Evolutionary conservation across 306 rosid genomes (phyloP).

Genomic region (Hippophae tibetana): DNA sequence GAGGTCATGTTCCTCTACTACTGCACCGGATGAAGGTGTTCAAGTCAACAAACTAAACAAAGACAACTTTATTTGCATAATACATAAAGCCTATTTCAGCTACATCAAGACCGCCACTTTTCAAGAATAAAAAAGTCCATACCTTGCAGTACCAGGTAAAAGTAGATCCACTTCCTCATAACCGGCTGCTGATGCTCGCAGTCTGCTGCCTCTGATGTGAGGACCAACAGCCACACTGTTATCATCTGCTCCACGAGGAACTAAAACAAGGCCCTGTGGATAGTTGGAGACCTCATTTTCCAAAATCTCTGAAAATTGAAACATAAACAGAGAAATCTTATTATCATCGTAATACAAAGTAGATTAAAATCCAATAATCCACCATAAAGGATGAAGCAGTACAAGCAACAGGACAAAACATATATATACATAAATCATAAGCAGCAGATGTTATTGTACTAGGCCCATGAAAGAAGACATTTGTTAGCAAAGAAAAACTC

Average conservation of each 20-base stretch:
- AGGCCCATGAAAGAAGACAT: too few relatives aligned
- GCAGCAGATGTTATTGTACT: too few relatives aligned
- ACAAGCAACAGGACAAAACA: too few relatives aligned
- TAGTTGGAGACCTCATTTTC: constrained; percentile 63
- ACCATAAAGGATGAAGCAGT: too few relatives aligned
- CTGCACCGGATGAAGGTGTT: too few relatives aligned
- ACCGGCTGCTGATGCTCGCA: constrained; percentile 96
- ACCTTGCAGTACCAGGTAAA: constrained; percentile 98
- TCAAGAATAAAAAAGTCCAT: neutral
- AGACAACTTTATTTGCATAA: too few relatives aligned
- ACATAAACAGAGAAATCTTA: constrained; percentile 10
- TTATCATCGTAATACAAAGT: neutral
- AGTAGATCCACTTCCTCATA: constrained; percentile 95
- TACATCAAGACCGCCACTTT: too few relatives aligned
- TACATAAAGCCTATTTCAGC: too few relatives aligned
- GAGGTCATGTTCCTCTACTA: too few relatives aligned
- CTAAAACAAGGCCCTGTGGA: constrained; percentile 93
- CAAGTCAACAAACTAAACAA: too few relatives aligned
- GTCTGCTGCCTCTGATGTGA: constrained; percentile 86
- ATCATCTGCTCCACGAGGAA: constrained; percentile 71
- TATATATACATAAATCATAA: too few relatives aligned
- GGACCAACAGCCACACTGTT: constrained; percentile 73
- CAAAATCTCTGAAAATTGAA: constrained; percentile 53
- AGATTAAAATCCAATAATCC: neutral
- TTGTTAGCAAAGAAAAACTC: too few relatives aligned